Evolutionary conservation across 371 early-diverging fungal genomes (phyloP).

Genomic region (Neoconidiobolus thromboides): DNA sequence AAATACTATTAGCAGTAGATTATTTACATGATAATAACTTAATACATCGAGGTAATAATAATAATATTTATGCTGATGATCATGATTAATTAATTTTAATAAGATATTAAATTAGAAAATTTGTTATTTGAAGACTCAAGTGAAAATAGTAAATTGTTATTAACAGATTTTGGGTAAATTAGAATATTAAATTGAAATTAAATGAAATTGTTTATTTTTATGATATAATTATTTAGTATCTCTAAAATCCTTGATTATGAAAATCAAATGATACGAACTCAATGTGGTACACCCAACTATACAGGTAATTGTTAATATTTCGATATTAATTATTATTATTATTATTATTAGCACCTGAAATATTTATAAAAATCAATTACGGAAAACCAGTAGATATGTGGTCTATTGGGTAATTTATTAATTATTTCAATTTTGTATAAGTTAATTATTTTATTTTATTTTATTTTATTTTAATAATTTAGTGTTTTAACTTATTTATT

Average conservation of each 20-base stretch:
- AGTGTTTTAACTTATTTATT: constrained; percentile 49
- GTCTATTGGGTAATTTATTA: constrained; percentile 29
- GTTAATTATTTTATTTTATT: background rate
- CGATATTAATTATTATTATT: background rate
- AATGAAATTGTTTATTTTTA: background rate
- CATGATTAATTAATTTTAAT: constrained; percentile 6
- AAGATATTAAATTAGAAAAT: constrained; percentile 73
- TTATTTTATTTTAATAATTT: background rate
- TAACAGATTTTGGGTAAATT: constrained; percentile 37
- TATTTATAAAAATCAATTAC: constrained; percentile 43
- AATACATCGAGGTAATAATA: constrained; percentile 37
- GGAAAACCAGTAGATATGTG: constrained; percentile 70
- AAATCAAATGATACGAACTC: constrained; percentile 25
- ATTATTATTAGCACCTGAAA: constrained; percentile 49
- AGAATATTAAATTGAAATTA: background rate
- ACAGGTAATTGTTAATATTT: constrained; percentile 5
- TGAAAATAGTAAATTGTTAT: constrained; percentile 33
- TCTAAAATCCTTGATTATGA: constrained; percentile 27
- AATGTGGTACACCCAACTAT: constrained; percentile 39
- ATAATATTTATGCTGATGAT: background rate
- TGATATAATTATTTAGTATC: constrained; percentile 17
- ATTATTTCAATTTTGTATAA: background rate
- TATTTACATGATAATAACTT: constrained; percentile 55
- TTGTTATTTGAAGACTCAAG: constrained; percentile 37
- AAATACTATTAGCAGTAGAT: constrained; percentile 39